Evolutionary conservation across 768 basidiomycete genomes (phyloP).

Genomic region (Tricholoma saponaceum): DNA sequence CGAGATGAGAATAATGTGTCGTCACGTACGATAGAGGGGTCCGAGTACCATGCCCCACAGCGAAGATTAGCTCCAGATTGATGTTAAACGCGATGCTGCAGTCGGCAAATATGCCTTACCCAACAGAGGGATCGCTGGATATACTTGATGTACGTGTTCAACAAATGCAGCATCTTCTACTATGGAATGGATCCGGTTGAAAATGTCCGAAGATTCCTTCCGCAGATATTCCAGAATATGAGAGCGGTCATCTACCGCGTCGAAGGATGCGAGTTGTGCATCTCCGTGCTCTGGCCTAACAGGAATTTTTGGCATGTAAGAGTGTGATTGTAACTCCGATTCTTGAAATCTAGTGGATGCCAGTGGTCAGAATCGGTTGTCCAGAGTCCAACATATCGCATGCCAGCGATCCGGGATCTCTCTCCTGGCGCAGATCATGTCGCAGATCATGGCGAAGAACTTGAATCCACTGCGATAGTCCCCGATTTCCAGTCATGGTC

Average conservation of each 20-base stretch:
- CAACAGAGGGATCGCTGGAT: constrained; percentile 47
- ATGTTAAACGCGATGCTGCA: neutral
- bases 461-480: neutral
- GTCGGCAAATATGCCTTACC: constrained; percentile 29
- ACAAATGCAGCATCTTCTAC: constrained; percentile 75
- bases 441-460: neutral
- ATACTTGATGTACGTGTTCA: constrained; percentile 17
- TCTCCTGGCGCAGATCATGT: neutral
- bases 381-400: neutral
- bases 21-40: constrained; percentile 58
- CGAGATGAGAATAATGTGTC: neutral
- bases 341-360: too few species aligned
- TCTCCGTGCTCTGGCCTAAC: neutral
- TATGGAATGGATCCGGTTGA: constrained; percentile 87
- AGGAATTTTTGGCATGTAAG: neutral
- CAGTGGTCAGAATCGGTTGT: too few species aligned
- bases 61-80: constrained; percentile 72
- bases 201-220: constrained; percentile 71
- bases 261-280: neutral
- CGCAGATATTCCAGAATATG: constrained; percentile 48
- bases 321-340: neutral
- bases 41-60: constrained; percentile 92
- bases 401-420: neutral
- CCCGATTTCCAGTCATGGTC: neutral
- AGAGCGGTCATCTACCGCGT: constrained; percentile 3